Evolutionary conservation across 345 rosid species (phyloP).

Genomic region (Lepidium didymum): DNA sequence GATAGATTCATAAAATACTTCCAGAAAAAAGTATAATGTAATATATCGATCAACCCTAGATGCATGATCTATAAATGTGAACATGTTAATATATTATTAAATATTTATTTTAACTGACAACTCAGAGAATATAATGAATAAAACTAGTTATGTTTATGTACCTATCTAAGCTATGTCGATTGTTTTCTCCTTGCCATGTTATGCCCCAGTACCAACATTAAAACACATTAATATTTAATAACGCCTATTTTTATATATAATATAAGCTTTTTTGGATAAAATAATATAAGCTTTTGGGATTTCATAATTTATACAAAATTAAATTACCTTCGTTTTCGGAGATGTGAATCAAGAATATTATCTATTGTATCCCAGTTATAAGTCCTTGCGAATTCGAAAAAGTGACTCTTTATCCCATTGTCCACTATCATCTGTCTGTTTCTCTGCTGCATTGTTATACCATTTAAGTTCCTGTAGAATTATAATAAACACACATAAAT

Average conservation of each 20-base stretch:
- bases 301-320: not conserved
- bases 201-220: no score
- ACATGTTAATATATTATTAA: not conserved
- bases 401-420: conserved; percentile 56
- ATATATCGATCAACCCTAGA: no score
- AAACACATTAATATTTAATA: no score
- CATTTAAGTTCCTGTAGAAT: conserved; percentile 1
- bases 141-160: no score
- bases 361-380: conserved; percentile 49
- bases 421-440: conserved; percentile 45
- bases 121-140: not conserved
- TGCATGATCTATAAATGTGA: not conserved
- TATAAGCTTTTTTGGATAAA: no score
- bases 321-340: conserved; percentile 12
- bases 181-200: no score
- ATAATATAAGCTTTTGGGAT: not conserved
- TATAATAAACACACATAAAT: not conserved
- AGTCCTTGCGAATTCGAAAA: conserved; percentile 56
- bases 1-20: not conserved
- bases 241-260: no score
- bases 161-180: no score
- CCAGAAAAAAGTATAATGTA: no score
- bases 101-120: not conserved
- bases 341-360: conserved; percentile 44
- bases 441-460: not conserved